phyloP scores from a whole-genome alignment of 2,329 filamentous ascomycete species.

The Curvularia eragrostidis region DNA sequence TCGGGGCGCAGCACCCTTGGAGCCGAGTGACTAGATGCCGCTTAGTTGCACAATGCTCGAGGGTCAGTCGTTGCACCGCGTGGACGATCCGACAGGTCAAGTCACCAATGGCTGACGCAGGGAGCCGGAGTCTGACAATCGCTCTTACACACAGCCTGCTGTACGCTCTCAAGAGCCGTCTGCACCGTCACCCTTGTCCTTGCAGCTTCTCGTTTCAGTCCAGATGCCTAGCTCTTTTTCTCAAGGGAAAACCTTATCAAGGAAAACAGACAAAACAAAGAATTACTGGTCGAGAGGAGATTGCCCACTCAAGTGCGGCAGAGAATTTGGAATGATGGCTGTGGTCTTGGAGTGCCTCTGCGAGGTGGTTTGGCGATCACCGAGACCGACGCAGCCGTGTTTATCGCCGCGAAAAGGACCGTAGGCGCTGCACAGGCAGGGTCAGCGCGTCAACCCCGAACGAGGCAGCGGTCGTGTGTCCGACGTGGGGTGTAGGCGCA shows the following conservation, averaged over 20 bases:
- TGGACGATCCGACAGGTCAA: conserved; percentile 4
- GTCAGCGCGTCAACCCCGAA: background rate
- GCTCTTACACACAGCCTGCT: background rate
- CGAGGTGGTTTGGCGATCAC: conserved; percentile 7
- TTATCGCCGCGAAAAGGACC: conserved; percentile 5
- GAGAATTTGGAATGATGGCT: background rate
- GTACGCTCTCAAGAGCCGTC: background rate
- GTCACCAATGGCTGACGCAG: conserved; percentile 13
- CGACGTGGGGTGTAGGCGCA: background rate
- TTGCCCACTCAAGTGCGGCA: conserved; percentile 1
- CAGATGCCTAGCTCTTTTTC: conserved; percentile 3
- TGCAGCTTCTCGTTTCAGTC: background rate
- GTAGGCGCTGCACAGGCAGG: background rate
- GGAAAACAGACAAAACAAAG: background rate
- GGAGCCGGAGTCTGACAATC: conserved; percentile 7
- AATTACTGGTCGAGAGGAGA: background rate
- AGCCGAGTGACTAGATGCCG: background rate
- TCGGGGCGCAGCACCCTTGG: conserved; percentile 1
- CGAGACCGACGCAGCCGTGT: conserved; percentile 5
- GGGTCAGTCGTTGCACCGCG: conserved; percentile 13
- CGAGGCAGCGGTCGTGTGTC: background rate
- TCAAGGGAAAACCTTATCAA: background rate
- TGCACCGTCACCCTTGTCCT: conserved; percentile 2
- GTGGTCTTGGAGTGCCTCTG: conserved; percentile 1
- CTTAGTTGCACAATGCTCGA: background rate